These are phyloP conservation scores for Escallonia rubra DNA, from an alignment of 129 eudicot species.

Conservation along the genomic window DNA sequence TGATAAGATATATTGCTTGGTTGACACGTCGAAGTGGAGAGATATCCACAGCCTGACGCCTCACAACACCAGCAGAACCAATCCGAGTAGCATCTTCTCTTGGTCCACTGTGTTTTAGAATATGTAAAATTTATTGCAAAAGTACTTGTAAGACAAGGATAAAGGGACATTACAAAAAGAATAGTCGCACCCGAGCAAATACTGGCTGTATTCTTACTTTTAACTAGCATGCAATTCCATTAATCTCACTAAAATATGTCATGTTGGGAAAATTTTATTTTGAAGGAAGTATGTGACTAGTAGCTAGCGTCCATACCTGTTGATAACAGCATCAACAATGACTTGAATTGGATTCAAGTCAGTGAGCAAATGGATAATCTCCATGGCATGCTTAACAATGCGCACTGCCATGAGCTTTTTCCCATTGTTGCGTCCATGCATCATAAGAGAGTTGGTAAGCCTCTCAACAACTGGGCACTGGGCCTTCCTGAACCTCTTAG, in stretches of 20 bases:
- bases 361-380: slow-evolving; percentile 69
- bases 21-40: slow-evolving; percentile 1
- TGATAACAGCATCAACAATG: slow-evolving; percentile 76
- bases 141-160: too few relatives aligned
- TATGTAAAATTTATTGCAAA: background rate
- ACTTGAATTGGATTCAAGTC: slow-evolving; percentile 76
- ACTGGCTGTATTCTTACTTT: too few relatives aligned
- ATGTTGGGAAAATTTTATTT: too few relatives aligned
- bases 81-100: slow-evolving; percentile 85
- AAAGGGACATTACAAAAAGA: too few relatives aligned
- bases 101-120: slow-evolving; percentile 49
- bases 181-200: too few relatives aligned
- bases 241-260: too few relatives aligned
- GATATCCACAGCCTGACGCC: slow-evolving; percentile 50
- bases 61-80: slow-evolving; percentile 86
- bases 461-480: slow-evolving; percentile 85
- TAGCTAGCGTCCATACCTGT: slow-evolving; percentile 34
- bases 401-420: slow-evolving; percentile 80
- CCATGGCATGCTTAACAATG: slow-evolving; percentile 83
- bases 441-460: slow-evolving; percentile 82
- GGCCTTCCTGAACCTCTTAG: slow-evolving; percentile 75
- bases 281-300: too few relatives aligned
- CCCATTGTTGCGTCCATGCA: slow-evolving; percentile 87
- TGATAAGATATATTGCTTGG: slow-evolving; percentile 6
- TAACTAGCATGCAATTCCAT: too few relatives aligned